Percentiles rank a stretch among this genome's conserved stretches.
Evolutionary conservation across 306 rosid genomes (phyloP).

Genomic region (Luffa aegyptiaca): DNA sequence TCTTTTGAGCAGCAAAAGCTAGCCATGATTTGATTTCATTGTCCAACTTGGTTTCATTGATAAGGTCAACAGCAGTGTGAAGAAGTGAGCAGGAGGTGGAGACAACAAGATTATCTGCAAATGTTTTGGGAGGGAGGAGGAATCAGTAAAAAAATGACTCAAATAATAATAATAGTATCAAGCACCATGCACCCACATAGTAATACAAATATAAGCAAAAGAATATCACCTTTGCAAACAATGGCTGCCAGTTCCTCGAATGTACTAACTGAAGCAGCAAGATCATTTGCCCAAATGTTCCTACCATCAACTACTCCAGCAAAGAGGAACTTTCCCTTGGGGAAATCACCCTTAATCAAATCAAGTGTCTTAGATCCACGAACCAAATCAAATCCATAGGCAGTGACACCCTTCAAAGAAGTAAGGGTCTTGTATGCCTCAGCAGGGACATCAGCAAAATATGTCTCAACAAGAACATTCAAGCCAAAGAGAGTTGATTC

Average conservation of each 20-base stretch:
- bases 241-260: constrained; percentile 43
- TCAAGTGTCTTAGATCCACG: constrained; percentile 71
- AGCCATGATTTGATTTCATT: constrained; percentile 78
- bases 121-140: background rate
- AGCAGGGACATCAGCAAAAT: constrained; percentile 67
- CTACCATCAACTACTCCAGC: constrained; percentile 93
- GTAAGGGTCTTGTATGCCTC: constrained; percentile 60
- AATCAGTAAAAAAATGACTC: background rate
- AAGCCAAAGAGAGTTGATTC: constrained; percentile 62
- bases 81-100: constrained; percentile 89
- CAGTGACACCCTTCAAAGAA: constrained; percentile 66
- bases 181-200: background rate
- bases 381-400: constrained; percentile 72
- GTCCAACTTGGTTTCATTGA: constrained; percentile 66
- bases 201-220: background rate
- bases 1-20: constrained; percentile 80
- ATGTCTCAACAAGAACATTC: constrained; percentile 60
- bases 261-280: constrained; percentile 48
- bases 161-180: background rate
- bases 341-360: constrained; percentile 64
- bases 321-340: constrained; percentile 58
- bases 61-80: constrained; percentile 85
- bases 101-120: constrained; percentile 58
- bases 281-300: constrained; percentile 81
- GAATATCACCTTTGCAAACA: constrained; percentile 59